Evolutionary conservation across 2,329 filamentous ascomycete genomes (phyloP).

Genomic region (Cercospora canescens): DNA sequence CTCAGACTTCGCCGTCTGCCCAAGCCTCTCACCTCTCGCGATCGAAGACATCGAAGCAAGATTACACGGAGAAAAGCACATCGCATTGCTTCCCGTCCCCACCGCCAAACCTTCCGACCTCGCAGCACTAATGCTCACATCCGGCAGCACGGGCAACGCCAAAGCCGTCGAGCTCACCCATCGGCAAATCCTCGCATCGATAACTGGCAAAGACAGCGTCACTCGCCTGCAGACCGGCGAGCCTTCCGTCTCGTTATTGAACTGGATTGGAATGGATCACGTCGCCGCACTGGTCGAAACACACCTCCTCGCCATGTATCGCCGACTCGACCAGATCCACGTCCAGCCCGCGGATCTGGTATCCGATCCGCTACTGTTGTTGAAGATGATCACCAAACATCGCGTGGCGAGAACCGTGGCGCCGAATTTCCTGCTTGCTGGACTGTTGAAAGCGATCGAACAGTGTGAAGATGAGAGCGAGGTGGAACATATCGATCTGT

Average conservation of each 20-base stretch:
- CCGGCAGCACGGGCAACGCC: constrained; percentile 21
- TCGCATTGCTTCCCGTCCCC: not conserved
- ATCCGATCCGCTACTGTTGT: constrained; percentile 40
- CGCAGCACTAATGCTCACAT: constrained; percentile 22
- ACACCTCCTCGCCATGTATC: constrained; percentile 51
- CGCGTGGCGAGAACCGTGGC: constrained; percentile 47
- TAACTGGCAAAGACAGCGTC: constrained; percentile 12
- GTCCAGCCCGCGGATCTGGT: constrained; percentile 44
- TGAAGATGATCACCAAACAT: constrained; percentile 43
- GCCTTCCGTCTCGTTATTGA: constrained; percentile 33
- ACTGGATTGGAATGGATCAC: constrained; percentile 56
- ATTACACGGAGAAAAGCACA: not conserved
- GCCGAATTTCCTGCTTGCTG: constrained; percentile 43
- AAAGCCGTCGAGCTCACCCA: constrained; percentile 32
- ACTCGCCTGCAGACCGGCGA: not conserved
- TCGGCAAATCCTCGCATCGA: constrained; percentile 24
- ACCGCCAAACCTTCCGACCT: constrained; percentile 13
- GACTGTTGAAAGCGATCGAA: not conserved
- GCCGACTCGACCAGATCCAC: constrained; percentile 48
- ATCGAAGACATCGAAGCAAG: not conserved
- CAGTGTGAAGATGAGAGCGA: not conserved
- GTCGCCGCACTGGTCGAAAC: constrained; percentile 54
- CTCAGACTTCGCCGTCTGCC: not conserved
- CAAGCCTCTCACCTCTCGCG: not conserved
- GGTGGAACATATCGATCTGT: not conserved